Evolutionary conservation across 148 eudicot genomes (phyloP), one percentile per base, ranked within the genome.

Genomic region (Silene latifolia): DNA sequence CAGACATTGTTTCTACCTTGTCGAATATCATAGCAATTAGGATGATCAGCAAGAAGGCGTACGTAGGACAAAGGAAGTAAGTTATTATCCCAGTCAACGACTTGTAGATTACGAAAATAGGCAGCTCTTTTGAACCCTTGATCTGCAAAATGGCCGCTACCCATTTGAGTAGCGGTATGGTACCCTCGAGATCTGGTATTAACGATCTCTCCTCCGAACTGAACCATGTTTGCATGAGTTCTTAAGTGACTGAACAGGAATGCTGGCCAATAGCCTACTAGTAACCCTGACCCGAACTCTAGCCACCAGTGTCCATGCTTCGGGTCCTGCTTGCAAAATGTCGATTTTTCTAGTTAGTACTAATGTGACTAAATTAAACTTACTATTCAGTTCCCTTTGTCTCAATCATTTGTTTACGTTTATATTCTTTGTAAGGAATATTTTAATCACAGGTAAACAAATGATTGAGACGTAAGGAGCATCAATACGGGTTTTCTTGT

Each of bases 251-350:
- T 92, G 77, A 96, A 96, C 78, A 96, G 75, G 70, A 83, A 83
- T 60, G 85, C 83, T 14, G 99, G 99, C 99, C 99, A 96, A 76
- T 96, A 92, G 39, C 99, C 99, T 0, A 96, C 88, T 7, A 96
- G 87, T 57, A 87, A 83, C 8, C 99, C 95, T 4, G 89, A 74
- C 32, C 98, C 99, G 63, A 92, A 86, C 63, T 96, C 82, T 0
- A 96, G 97, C 99, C 99, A 96, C 99, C 99, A 96, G 66, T 96
- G 91, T 53, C 98, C 99, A 51, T 88, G 97, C 82, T 88, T 90
- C 18, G 99, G 99, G 79, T 96, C 99, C 99, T 96, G 82, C 44
- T 59, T 35, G 10, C 76, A 74, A 76, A 75, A 8, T 2, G 6
- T 2, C 69, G 35, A 24, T 20, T 60, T 10, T 60, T 60, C 19